Evolutionary conservation across 805 yeast genomes (phyloP).

Genomic region (Candida rishiriensis): DNA sequence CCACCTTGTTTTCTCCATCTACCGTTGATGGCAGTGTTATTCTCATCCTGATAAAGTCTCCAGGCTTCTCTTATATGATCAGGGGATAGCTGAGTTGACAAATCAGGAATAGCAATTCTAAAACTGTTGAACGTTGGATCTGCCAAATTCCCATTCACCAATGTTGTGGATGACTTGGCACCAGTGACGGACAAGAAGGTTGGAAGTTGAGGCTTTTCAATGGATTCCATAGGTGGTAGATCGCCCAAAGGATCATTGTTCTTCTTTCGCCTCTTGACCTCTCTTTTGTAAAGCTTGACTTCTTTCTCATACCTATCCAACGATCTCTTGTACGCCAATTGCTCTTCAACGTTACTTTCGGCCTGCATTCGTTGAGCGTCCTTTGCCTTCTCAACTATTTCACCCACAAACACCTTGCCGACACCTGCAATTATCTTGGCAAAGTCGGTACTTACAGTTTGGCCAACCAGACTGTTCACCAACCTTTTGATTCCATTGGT

Average conservation of each 20-base stretch:
- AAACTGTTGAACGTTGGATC: slow-evolving; percentile 14
- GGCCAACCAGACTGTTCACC: slow-evolving; percentile 74
- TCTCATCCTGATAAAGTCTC: slow-evolving; percentile 68
- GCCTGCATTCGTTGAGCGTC: slow-evolving; percentile 59
- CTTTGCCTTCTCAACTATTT: slow-evolving; percentile 76
- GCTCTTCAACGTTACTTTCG: slow-evolving; percentile 36
- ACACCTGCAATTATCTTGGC: slow-evolving; percentile 81
- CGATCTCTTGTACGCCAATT: slow-evolving; percentile 38
- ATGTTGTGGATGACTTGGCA: not conserved
- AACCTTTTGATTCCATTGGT: slow-evolving; percentile 75
- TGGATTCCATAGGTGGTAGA: slow-evolving; percentile 24
- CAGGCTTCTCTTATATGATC: slow-evolving; percentile 88
- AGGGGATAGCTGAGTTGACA: slow-evolving; percentile 63
- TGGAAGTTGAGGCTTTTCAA: slow-evolving; percentile 25
- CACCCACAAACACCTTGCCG: slow-evolving; percentile 87
- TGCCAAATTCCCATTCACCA: not conserved
- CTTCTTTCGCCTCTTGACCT: slow-evolving; percentile 34
- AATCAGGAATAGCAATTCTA: slow-evolving; percentile 22
- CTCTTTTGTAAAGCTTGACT: slow-evolving; percentile 21
- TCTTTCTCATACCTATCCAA: slow-evolving; percentile 22
- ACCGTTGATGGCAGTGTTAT: slow-evolving; percentile 52
- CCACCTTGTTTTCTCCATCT: slow-evolving; percentile 73
- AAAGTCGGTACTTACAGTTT: slow-evolving; percentile 72
- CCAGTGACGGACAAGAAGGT: slow-evolving; percentile 3
- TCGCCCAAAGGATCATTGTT: slow-evolving; percentile 34